Evolutionary conservation across 1,284 basidiomycete genomes (phyloP).

Genomic region (Ceratobasidium papillatum): DNA sequence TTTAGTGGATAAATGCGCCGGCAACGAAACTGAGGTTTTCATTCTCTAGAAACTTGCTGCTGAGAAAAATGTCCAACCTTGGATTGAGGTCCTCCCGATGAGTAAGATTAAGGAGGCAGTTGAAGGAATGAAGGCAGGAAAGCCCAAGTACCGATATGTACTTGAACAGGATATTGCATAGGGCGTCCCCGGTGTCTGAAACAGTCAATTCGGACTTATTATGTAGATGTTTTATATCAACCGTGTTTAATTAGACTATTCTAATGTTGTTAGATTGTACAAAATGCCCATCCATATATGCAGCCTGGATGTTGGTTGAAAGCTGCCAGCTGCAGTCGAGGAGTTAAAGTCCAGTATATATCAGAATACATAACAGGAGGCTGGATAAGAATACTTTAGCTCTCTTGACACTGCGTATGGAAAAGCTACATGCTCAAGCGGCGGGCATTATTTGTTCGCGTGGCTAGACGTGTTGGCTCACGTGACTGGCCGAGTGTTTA

Average conservation of each 20-base stretch:
- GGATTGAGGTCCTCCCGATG: conserved; percentile 31
- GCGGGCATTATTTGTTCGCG: neutral
- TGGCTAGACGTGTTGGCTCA: conserved; percentile 1
- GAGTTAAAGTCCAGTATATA: no score
- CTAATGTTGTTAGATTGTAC: no score
- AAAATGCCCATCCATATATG: no score
- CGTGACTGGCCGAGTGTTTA: conserved; percentile 32
- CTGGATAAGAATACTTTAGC: no score
- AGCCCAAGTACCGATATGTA: conserved; percentile 63
- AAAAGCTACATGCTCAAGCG: neutral
- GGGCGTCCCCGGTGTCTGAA: neutral
- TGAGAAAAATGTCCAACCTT: conserved; percentile 13
- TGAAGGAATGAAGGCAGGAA: conserved; percentile 62
- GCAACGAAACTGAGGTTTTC: neutral
- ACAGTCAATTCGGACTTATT: neutral
- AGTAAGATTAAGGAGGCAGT: conserved; percentile 55
- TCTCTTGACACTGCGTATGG: no score
- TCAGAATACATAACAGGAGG: no score
- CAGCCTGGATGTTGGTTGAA: no score
- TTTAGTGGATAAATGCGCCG: neutral
- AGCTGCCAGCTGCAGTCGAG: no score
- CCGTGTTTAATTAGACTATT: neutral
- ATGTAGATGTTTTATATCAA: neutral
- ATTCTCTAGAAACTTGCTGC: conserved; percentile 51
- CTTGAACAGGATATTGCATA: conserved; percentile 54